Base-by-base conservation (phyloP, 2,329 filamentous ascomycete genomes). In the Cordyceps javanica region DNA sequence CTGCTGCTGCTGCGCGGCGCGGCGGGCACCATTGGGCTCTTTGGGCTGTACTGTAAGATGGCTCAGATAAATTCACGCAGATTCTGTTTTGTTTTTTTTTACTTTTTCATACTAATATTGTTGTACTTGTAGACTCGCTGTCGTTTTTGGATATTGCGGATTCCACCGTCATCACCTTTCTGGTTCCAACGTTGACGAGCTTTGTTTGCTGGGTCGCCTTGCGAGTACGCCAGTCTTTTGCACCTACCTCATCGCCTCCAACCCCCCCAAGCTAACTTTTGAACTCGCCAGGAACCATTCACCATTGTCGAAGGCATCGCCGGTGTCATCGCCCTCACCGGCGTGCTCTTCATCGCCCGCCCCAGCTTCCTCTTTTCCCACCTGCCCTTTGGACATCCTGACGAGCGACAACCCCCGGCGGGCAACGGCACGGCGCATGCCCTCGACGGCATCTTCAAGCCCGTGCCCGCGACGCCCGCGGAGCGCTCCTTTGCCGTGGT, bases 91-190 rank as follows among this genome's bases (percentile, higher is more conserved):
- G 25, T 92, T 90, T 62, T 80, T 94, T n/a, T n/a, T n/a, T n/a
- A n/a, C n/a, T n/a, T n/a, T n/a, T n/a, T n/a, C n/a, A n/a, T n/a
- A n/a, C n/a, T n/a, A n/a, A n/a, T n/a, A n/a, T n/a, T n/a, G n/a
- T n/a, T n/a, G 13, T 5, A 1, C 80, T 21, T 44, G 25, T 16
- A 74, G 71, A 77, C 32, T 72, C 73, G 0, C 67, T 75, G 0
- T 77, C 87, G 25, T 92, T 90, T 62, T 80, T 94, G 0, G 86
- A 89, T 2, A 78, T 94, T 2, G 85, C 88, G 2, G 90, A 94
- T 67, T 87, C 89, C 1, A 91, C 87, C 0, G 88, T 92, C 25
- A 85, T 94, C 34, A 90, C 87, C 7, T 94, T 93, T 68, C 77
- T 94, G 3, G 81, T 88, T 0, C 90, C 90, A 0, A 86, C 86